Evolutionary conservation across 345 rosid species (phyloP).

Genomic region (Brassica incana): DNA sequence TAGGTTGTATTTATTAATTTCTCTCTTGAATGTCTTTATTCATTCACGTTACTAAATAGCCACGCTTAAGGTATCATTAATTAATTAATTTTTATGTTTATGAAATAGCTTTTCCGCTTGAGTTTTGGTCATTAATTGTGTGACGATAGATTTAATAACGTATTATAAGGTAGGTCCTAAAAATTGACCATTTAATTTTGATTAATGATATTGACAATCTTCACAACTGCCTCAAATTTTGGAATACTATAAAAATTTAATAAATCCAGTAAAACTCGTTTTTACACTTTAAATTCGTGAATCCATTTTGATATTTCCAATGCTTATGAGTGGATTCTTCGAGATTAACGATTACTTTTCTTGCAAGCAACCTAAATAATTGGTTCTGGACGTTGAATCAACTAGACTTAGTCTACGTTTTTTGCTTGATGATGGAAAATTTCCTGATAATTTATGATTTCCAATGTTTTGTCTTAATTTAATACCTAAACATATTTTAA

Average conservation of each 20-base stretch:
- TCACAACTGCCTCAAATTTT: not conserved
- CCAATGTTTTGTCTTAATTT: not conserved
- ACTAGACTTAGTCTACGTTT: constrained; percentile 9
- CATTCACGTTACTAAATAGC: not conserved
- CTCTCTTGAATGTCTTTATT: not conserved
- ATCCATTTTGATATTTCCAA: not conserved
- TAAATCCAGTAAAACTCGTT: constrained; percentile 9
- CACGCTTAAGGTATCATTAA: not conserved
- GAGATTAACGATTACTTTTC: constrained; percentile 6
- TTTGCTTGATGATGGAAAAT: not conserved
- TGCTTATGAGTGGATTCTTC: not conserved
- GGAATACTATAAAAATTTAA: not conserved
- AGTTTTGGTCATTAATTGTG: not conserved
- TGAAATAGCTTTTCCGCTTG: not conserved
- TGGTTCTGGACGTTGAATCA: not conserved
- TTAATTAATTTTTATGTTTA: not conserved
- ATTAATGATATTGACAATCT: not conserved
- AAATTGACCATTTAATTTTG: not conserved
- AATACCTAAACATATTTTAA: not conserved
- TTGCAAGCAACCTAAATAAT: constrained; percentile 14
- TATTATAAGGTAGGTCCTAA: not conserved
- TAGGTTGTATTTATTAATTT: not conserved
- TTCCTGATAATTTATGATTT: not conserved
- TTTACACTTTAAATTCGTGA: not conserved
- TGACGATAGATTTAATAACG: not conserved